A percentile compares a stretch with the other conserved stretches of the same genome.
phyloP scores from a whole-genome alignment of 1,284 basidiomycete species.

The Blastosporella zonata region DNA sequence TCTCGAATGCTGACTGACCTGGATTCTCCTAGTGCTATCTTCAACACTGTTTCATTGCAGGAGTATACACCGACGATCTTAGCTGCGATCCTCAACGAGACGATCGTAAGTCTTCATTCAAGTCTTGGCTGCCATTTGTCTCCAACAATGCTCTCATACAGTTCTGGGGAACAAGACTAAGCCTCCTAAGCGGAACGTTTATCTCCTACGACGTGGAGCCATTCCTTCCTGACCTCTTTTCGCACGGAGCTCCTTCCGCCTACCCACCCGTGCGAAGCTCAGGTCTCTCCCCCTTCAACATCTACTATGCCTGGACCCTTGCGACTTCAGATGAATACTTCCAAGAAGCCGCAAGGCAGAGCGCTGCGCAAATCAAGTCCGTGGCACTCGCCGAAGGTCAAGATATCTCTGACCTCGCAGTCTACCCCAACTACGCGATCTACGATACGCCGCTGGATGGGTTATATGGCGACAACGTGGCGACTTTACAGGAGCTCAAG shows the following conservation, averaged over 20 bases:
- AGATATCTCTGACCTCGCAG: constrained; percentile 33
- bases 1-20: not conserved
- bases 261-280: constrained; percentile 27
- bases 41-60: constrained; percentile 46
- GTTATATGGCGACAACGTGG: constrained; percentile 47
- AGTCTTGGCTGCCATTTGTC: not conserved
- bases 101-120: constrained; percentile 31
- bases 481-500: constrained; percentile 37
- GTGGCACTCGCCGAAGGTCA: constrained; percentile 44
- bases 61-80: constrained; percentile 39
- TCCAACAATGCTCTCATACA: not conserved
- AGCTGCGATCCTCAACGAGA: constrained; percentile 47
- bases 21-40: constrained; percentile 35
- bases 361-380: constrained; percentile 34
- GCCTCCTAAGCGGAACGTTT: constrained; percentile 29
- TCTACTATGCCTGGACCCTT: constrained; percentile 44
- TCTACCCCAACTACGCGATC: constrained; percentile 54
- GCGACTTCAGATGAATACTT: constrained; percentile 37
- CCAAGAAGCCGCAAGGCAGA: constrained; percentile 36
- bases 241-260: not conserved
- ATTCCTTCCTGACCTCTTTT: constrained; percentile 30
- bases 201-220: constrained; percentile 55
- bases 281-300: constrained; percentile 42
- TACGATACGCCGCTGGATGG: constrained; percentile 38
- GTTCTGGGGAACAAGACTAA: constrained; percentile 35